Conservation (phyloP, 352 stramenopile genomes). For the Thalassiosira livingstoniorum region DNA sequence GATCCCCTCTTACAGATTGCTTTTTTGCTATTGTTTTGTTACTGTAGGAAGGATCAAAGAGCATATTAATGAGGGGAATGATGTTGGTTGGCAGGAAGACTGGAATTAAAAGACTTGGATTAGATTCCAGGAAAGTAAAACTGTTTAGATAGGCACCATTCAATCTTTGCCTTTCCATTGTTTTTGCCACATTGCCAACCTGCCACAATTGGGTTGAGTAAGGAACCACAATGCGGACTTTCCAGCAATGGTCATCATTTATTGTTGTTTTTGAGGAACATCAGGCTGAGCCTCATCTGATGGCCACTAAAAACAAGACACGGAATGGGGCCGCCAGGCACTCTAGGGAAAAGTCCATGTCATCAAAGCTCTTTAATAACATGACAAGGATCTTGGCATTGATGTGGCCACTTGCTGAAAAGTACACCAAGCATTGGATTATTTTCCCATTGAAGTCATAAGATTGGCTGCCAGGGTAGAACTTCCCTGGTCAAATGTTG, state of each 20-base stretch:
- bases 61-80: background rate
- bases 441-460: background rate
- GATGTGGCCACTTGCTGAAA: background rate
- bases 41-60: background rate
- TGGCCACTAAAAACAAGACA: background rate
- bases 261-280: slow-evolving; percentile 16
- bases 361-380: background rate
- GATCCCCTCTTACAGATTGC: background rate
- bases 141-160: background rate
- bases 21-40: background rate
- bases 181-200: slow-evolving; percentile 27
- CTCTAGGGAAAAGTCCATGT: background rate
- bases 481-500: slow-evolving; percentile 7
- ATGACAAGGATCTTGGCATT: background rate
- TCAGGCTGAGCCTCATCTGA: background rate
- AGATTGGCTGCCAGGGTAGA: background rate
- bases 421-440: slow-evolving; percentile 22
- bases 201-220: slow-evolving; percentile 34
- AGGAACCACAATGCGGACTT: background rate
- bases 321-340: background rate
- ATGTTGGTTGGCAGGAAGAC: background rate
- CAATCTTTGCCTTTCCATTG: slow-evolving; percentile 32
- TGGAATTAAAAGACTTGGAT: background rate
- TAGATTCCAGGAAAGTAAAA: background rate
- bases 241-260: background rate